Evolutionary conservation across 352 stramenopile genomes (phyloP).

Genomic region (Pilasporangium apinafurcum): DNA sequence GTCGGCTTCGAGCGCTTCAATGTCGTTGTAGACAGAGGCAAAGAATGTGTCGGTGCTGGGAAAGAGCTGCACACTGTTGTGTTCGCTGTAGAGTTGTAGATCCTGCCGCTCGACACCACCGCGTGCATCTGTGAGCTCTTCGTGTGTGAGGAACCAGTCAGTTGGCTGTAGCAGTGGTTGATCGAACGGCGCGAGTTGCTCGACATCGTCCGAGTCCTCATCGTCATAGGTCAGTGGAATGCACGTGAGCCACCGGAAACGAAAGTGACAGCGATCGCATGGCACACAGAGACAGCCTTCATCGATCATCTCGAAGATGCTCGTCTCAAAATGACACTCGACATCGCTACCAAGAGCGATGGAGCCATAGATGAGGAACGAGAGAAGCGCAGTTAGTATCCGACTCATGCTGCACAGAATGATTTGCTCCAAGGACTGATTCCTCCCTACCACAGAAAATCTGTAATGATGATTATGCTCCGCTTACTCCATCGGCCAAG

Average conservation of each 20-base stretch:
- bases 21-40: conserved; percentile 13
- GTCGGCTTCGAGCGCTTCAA: conserved; percentile 8
- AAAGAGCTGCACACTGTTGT: conserved; percentile 17
- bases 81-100: conserved; percentile 8
- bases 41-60: conserved; percentile 20
- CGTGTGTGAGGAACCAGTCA: conserved; percentile 23
- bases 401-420: too few species aligned
- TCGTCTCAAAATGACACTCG: conserved; percentile 4
- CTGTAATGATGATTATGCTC: too few species aligned
- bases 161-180: conserved; percentile 14
- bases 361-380: too few species aligned
- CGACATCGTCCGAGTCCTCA: too few species aligned
- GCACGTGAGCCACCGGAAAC: conserved; percentile 10
- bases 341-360: too few species aligned
- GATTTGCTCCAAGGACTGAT: too few species aligned
- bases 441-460: too few species aligned
- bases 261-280: conserved; percentile 20
- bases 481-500: too few species aligned
- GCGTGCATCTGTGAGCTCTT: conserved; percentile 17
- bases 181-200: conserved; percentile 3
- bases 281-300: conserved; percentile 23
- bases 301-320: conserved; percentile 11
- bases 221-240: background rate
- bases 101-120: conserved; percentile 11
- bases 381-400: too few species aligned